A percentile compares a stretch with the other conserved stretches of the same genome.
Evolutionary conservation across 192 early-diverging fungal genomes (phyloP).

Genomic region (Gonapodya sp.): DNA sequence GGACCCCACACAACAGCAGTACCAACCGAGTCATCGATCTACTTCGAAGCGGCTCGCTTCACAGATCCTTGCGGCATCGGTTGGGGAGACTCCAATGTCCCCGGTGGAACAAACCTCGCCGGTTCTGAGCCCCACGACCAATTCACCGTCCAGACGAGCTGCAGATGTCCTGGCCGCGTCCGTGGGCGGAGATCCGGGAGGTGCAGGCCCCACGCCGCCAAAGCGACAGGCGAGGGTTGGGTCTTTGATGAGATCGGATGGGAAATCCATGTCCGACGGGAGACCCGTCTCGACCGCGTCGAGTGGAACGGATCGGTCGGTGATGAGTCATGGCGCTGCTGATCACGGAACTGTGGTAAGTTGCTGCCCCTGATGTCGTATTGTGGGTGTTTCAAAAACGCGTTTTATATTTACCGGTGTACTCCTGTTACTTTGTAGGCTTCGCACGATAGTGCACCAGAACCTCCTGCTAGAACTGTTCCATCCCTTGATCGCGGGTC

Average conservation of each 20-base stretch:
- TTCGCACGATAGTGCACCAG: background rate
- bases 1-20: background rate
- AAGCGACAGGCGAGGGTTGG: background rate
- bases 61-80: background rate
- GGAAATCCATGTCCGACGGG: background rate
- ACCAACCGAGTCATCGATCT: background rate
- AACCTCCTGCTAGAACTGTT: background rate
- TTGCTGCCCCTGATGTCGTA: too few species aligned
- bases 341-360: too few species aligned
- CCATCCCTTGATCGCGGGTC: background rate
- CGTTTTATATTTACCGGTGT: too few species aligned
- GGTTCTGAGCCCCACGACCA: background rate
- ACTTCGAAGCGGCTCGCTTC: background rate
- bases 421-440: background rate
- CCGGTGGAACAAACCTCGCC: background rate
- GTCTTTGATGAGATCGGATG: background rate
- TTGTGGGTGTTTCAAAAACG: too few species aligned
- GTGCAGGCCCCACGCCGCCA: background rate
- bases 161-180: background rate
- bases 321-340: too few species aligned
- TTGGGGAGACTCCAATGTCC: background rate
- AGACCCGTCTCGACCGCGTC: background rate
- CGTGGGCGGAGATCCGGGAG: background rate
- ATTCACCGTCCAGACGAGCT: background rate
- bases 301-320: background rate